phyloP scores from a whole-genome alignment of 352 stramenopile genomes.

The Phytophthora niederhauseri region DNA sequence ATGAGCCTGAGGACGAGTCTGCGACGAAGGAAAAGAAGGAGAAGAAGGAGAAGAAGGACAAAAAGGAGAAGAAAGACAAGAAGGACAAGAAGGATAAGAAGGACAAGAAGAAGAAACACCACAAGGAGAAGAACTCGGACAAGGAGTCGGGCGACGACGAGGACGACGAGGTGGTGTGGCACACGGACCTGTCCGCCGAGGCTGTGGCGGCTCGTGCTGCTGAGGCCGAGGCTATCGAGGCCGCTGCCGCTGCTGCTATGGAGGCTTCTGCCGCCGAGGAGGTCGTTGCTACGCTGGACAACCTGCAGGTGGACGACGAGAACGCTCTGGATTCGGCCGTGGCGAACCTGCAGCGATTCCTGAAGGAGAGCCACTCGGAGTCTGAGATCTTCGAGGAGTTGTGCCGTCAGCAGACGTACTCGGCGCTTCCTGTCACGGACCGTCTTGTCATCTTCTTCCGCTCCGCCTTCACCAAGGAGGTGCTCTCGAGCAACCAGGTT shows the following conservation, averaged over 20 bases:
- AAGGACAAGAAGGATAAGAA: constrained; percentile 80
- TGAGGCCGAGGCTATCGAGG: constrained; percentile 84
- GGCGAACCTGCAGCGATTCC: constrained; percentile 67
- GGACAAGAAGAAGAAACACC: constrained; percentile 86
- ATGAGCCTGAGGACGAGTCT: constrained; percentile 71
- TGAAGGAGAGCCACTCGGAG: constrained; percentile 55
- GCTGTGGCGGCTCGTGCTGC: constrained; percentile 80
- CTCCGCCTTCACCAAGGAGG: constrained; percentile 87
- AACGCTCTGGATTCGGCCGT: constrained; percentile 82
- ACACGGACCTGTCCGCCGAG: constrained; percentile 86
- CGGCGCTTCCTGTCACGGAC: constrained; percentile 91
- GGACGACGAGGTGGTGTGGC: constrained; percentile 79
- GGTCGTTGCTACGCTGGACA: constrained; percentile 76
- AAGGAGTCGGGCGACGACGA: constrained; percentile 76
- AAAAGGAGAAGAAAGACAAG: constrained; percentile 77
- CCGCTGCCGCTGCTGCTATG: constrained; percentile 76
- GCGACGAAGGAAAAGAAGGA: constrained; percentile 63
- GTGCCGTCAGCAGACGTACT: constrained; percentile 94
- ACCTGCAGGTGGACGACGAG: constrained; percentile 84
- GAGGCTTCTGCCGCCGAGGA: constrained; percentile 57
- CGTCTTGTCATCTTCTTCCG: constrained; percentile 95
- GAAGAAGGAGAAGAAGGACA: constrained; percentile 71
- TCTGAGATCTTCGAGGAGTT: constrained; percentile 88
- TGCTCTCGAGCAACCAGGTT: constrained; percentile 93
- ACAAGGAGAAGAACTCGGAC: constrained; percentile 78